A percentile compares a stretch with the other conserved stretches of the same genome.
Conservation (phyloP, 2,329 filamentous ascomycete species). For the Cytospora mali region DNA sequence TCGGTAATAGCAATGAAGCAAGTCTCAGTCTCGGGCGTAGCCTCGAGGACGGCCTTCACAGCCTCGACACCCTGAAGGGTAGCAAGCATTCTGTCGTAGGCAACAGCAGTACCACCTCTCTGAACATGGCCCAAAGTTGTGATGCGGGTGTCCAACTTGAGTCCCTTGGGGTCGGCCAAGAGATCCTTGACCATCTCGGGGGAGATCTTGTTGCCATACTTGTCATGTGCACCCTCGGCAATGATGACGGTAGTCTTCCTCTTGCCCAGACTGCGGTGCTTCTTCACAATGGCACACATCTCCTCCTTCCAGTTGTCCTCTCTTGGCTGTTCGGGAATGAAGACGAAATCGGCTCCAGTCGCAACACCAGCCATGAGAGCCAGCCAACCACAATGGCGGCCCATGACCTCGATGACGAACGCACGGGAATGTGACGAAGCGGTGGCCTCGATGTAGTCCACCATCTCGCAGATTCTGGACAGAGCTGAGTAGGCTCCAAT, state of each 20-base stretch:
- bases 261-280: conserved; percentile 88
- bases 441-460: conserved; percentile 96
- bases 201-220: conserved; percentile 79
- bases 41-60: conserved; percentile 87
- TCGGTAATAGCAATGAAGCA: conserved; percentile 96
- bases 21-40: conserved; percentile 84
- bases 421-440: conserved; percentile 92
- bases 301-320: conserved; percentile 85
- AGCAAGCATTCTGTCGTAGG: conserved; percentile 90
- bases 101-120: conserved; percentile 86
- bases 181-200: conserved; percentile 83
- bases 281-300: conserved; percentile 78
- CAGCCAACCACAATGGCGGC: conserved; percentile 95
- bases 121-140: conserved; percentile 98
- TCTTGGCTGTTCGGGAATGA: conserved; percentile 93
- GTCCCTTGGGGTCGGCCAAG: conserved; percentile 73
- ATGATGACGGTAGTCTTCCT: conserved; percentile 98
- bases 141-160: conserved; percentile 87
- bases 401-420: conserved; percentile 99
- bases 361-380: conserved; percentile 95
- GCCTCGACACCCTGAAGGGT: conserved; percentile 95
- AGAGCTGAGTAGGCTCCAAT: conserved; percentile 97
- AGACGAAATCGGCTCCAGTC: conserved; percentile 93
- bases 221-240: conserved; percentile 90
- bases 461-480: conserved; percentile 88